Evolutionary conservation across 257 asterid species (phyloP), one percentile per base, ranked within the genome.

Genomic region (Forsythia viridissima): DNA sequence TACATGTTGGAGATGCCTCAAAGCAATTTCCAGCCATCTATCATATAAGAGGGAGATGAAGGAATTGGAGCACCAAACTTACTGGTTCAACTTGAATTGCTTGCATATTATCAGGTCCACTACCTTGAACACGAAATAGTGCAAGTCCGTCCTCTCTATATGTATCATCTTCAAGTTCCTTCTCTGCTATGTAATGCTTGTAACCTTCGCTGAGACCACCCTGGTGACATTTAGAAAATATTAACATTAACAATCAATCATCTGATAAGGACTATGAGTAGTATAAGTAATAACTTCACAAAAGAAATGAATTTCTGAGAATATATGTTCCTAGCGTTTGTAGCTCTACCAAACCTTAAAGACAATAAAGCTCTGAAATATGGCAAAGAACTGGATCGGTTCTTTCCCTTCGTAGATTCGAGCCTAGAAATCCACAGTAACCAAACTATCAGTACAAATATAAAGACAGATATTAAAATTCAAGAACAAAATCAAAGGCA

Each of bases 51-150:
- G 39, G 59, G 80, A 78, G 59, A 69, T 37, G 12, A 30, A 21
- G 70, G 76, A 41, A 76, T 10, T 34, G 46, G 48, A 82, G 44
- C 43, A 11, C 24, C 71, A 41, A 73, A 75, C 92, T 80, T 80
- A 93, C 98, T 48, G 90, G 94, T 66, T 92, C 97, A 82, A 92
- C 95, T 93, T 93, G 98, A 82, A 93, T 86, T 79, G 97, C 93
- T 84, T 92, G 97, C 94, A 91, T 93, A 85, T 91, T 89, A 61
- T 80, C 84, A 11, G 92, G 83, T 43, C 96, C 92, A 70, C 89
- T 87, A 82, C 98, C 97, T 81, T 93, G 97, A 83, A 92, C 88
- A 66, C 90, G 90, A 77, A 92, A 93, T 69, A 93, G 79, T 73
- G 97, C 97, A 71, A 89, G 83, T 67, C 88, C 90, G 70, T 87